These are phyloP conservation scores for Cucurbitaria berberidis DNA, from an alignment of 2,329 filamentous ascomycete genomes.

Conservation along the genomic window DNA sequence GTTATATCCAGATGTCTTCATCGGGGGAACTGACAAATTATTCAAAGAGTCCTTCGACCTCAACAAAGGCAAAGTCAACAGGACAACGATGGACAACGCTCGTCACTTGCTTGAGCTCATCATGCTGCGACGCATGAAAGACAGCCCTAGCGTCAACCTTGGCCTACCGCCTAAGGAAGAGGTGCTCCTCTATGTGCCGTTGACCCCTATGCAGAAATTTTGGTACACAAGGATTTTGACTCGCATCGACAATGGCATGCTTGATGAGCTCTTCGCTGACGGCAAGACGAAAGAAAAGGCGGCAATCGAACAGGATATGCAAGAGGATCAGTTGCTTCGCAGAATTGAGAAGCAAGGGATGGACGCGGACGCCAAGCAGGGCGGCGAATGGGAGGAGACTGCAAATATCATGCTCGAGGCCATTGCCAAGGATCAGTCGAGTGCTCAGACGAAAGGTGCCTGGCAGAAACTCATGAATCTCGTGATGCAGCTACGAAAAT, in stretches of 20 bases:
- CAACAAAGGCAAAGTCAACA: conserved; percentile 60
- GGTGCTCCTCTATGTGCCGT: conserved; percentile 62
- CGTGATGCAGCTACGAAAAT: conserved; percentile 63
- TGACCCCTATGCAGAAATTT: conserved; percentile 64
- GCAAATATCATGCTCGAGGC: conserved; percentile 96
- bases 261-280: conserved; percentile 60
- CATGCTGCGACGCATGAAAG: conserved; percentile 66
- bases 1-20: conserved; percentile 65
- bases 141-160: conserved; percentile 60
- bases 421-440: conserved; percentile 55
- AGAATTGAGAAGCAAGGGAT: conserved; percentile 37
- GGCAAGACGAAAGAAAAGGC: conserved; percentile 54
- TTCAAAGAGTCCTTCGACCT: conserved; percentile 66
- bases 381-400: conserved; percentile 67
- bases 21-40: conserved; percentile 54
- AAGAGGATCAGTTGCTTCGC: conserved; percentile 45
- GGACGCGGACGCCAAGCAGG: conserved; percentile 1
- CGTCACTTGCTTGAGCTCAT: conserved; percentile 61
- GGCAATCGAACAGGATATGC: conserved; percentile 46
- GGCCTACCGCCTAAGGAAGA: conserved; percentile 64
- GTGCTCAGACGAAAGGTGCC: conserved; percentile 43
- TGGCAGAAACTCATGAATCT: conserved; percentile 62
- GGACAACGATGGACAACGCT: conserved; percentile 60
- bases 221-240: conserved; percentile 66
- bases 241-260: conserved; percentile 57